Evolutionary conservation across 2,329 filamentous ascomycete species (phyloP), one percentile per base, ranked within the genome.

Genomic region (Fusarium lyarnte): DNA sequence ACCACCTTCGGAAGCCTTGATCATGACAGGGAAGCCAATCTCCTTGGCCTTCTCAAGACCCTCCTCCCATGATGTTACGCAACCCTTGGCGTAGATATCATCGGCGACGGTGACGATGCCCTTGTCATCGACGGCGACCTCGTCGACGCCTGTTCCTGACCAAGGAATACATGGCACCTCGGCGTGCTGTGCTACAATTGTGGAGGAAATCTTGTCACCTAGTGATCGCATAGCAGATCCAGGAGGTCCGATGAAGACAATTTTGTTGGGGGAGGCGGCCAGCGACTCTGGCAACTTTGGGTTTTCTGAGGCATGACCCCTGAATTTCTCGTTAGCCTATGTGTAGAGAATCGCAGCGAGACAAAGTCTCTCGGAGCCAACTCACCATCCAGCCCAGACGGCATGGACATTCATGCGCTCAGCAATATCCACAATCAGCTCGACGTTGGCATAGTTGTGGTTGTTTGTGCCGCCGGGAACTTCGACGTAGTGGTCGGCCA

Each of bases 391-490:
- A 78, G 96, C 96, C 96, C 96, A 99, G 21, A 99, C 96, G 66
- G 96, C 96, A 80, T 99, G 96, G 69, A 99, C 96, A 78, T 95
- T 91, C 94, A 98, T 98, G 72, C 96, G 94, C 88, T 99, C 96
- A 31, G 96, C 96, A 81, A 99, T 91, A 86, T 99, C 96, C 75
- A 99, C 96, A 83, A 99, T 99, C 81, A 99, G 88, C 86, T 99
- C 96, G 68, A 99, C 96, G 82, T 99, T 99, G 85, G 96, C 96
- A 85, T 99, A 99, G 85, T 99, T 99, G 91, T 99, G 97, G 89
- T 99, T 99, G 87, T 99, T 99, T 71, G 96, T 99, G 81, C 96
- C 96, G 80, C 96, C 96, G 38, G 96, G 96, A 70, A 99, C 95
- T 86, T 99, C 96, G 78, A 99, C 96, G 83, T 99, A 99, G 88